Percentiles rank a stretch among this genome's conserved stretches.
Conservation (phyloP, 2,329 filamentous ascomycete species). For the Aspergillus intermedius region DNA sequence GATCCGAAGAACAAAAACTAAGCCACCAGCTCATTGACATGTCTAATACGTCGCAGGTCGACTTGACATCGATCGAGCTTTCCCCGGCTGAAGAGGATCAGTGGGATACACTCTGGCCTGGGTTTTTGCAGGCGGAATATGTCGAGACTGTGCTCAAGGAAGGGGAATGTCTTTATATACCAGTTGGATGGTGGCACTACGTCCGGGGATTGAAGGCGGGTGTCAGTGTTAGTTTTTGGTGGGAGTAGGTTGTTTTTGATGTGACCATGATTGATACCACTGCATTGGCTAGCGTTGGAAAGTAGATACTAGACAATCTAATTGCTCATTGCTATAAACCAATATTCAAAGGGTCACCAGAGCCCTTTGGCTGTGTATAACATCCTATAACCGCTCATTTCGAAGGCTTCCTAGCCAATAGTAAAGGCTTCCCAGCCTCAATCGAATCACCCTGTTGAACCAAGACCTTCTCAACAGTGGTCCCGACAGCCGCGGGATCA, state of each 20-base stretch:
- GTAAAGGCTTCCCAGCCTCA: conserved; percentile 27
- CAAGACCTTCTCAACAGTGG: conserved; percentile 34
- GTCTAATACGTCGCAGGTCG: conserved; percentile 79
- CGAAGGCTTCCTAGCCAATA: conserved; percentile 18
- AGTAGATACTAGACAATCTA: background rate
- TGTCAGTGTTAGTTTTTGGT: conserved; percentile 97
- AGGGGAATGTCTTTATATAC: conserved; percentile 83
- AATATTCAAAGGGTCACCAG: background rate
- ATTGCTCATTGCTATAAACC: background rate
- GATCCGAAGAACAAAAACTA: conserved; percentile 3
- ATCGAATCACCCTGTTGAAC: conserved; percentile 36
- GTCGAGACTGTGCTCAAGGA: conserved; percentile 70
- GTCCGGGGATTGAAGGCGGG: conserved; percentile 77
- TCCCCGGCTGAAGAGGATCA: conserved; percentile 37
- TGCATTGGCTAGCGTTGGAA: too few relatives aligned
- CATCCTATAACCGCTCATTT: conserved; percentile 1
- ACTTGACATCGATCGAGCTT: conserved; percentile 64
- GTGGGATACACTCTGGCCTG: conserved; percentile 44
- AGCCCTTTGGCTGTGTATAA: background rate
- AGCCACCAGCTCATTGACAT: conserved; percentile 59
- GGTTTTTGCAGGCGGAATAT: conserved; percentile 57
- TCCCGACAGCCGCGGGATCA: conserved; percentile 19
- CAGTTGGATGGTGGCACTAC: conserved; percentile 97
- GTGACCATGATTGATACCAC: background rate
- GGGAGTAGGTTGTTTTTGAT: conserved; percentile 48